These are phyloP conservation scores for Starmerella floricola DNA, from an alignment of 805 yeast genomes.

Conservation along the genomic window DNA sequence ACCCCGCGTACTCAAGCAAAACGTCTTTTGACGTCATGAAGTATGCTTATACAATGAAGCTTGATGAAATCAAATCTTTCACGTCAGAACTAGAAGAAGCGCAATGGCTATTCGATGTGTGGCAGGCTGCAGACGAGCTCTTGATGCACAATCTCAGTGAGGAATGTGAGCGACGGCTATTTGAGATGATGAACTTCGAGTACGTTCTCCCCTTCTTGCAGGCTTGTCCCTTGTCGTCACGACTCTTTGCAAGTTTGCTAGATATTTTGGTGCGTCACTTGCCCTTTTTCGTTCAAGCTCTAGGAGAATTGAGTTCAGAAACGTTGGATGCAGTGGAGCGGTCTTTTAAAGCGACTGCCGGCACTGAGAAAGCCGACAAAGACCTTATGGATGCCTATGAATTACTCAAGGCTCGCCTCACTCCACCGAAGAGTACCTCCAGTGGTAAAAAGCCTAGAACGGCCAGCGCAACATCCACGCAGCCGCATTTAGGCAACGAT, in stretches of 20 bases:
- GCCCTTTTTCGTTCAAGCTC: slow-evolving; percentile 1
- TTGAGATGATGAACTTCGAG: slow-evolving; percentile 16
- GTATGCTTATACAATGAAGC: slow-evolving; percentile 14
- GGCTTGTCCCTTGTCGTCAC: neutral
- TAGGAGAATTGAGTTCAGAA: slow-evolving; percentile 3
- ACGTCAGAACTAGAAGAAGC: neutral
- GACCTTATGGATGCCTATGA: slow-evolving; percentile 3
- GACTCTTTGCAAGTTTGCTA: slow-evolving; percentile 1
- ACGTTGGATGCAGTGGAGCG: slow-evolving; percentile 6
- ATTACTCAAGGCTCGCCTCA: neutral
- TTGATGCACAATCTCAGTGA: slow-evolving; percentile 13
- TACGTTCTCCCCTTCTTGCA: slow-evolving; percentile 7
- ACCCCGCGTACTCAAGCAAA: neutral
- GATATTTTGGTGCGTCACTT: slow-evolving; percentile 4
- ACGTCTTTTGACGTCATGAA: slow-evolving; percentile 10
- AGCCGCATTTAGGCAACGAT: too few relatives aligned
- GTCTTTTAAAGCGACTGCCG: neutral
- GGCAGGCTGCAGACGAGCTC: slow-evolving; percentile 20
- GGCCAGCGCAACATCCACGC: too few relatives aligned
- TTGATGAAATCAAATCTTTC: neutral
- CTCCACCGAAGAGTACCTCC: too few relatives aligned
- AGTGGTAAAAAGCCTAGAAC: too few relatives aligned
- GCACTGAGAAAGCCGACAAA: slow-evolving; percentile 1
- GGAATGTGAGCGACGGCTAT: slow-evolving; percentile 15
- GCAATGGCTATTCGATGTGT: slow-evolving; percentile 16